These are phyloP conservation scores for Lepraria neglecta DNA, from an alignment of 495 filamentous ascomycete genomes.

Conservation along the genomic window DNA sequence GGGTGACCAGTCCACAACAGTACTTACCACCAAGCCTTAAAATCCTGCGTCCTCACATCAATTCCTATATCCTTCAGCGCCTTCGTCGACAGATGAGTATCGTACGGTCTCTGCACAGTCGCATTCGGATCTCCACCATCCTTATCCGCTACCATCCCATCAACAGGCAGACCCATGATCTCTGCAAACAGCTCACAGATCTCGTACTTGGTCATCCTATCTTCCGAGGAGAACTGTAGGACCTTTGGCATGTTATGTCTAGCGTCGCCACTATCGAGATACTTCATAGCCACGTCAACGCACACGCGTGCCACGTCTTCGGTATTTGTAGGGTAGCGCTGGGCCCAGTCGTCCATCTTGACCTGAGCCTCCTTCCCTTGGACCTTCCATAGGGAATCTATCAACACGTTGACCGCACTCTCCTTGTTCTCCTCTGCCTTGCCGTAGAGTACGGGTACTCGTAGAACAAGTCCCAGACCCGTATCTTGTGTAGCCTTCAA, in stretches of 20 bases:
- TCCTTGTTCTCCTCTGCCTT: constrained; percentile 56
- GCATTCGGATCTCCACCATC: constrained; percentile 71
- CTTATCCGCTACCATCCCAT: constrained; percentile 62
- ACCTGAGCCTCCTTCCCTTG: constrained; percentile 53
- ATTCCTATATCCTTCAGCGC: constrained; percentile 69
- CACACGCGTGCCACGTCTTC: constrained; percentile 83
- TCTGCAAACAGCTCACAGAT: constrained; percentile 76
- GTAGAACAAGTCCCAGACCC: constrained; percentile 59
- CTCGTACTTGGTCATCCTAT: constrained; percentile 83
- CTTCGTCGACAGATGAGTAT: constrained; percentile 79
- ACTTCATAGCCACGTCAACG: constrained; percentile 61
- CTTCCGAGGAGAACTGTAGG: constrained; percentile 84
- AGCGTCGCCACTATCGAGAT: constrained; percentile 43
- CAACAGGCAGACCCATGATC: constrained; percentile 70
- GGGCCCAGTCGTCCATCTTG: constrained; percentile 85
- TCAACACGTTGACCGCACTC: constrained; percentile 75
- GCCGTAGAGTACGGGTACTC: constrained; percentile 88
- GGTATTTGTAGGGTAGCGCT: constrained; percentile 79
- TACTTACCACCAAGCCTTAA: constrained; percentile 77
- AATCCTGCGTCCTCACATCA: constrained; percentile 67
- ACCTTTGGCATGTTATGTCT: constrained; percentile 54
- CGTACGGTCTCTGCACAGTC: constrained; percentile 74
- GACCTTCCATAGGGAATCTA: constrained; percentile 65
- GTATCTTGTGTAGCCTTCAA: constrained; percentile 50
- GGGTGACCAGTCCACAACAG: background rate